These are phyloP conservation scores for Capronia coronata DNA, from an alignment of 2,329 filamentous ascomycete genomes.

Conservation along the genomic window DNA sequence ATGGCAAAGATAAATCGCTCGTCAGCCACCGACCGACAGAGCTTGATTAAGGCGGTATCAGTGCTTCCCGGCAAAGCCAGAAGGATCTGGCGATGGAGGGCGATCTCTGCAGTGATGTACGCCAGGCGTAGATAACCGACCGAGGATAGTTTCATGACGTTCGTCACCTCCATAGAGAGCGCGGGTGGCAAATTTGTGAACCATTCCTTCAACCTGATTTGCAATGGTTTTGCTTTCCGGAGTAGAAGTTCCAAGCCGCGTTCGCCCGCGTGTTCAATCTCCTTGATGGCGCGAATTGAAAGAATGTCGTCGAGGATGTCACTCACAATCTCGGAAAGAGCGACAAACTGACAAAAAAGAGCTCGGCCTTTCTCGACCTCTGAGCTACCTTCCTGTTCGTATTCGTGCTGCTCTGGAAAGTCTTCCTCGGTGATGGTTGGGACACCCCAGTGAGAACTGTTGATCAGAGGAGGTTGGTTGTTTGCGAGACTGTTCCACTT, in stretches of 20 bases:
- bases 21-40: constrained; percentile 74
- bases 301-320: constrained; percentile 40
- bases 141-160: constrained; percentile 34
- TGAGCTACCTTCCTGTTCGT: neutral
- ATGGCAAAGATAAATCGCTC: constrained; percentile 79
- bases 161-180: constrained; percentile 43
- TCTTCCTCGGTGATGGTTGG: constrained; percentile 38
- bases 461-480: constrained; percentile 73
- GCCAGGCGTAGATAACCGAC: constrained; percentile 76
- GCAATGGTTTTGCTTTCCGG: constrained; percentile 47
- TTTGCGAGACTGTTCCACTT: constrained; percentile 89
- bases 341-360: constrained; percentile 46
- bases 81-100: constrained; percentile 83
- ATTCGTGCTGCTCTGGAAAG: constrained; percentile 28
- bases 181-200: constrained; percentile 41
- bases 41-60: constrained; percentile 78
- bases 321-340: constrained; percentile 46
- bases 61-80: constrained; percentile 59
- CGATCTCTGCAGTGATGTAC: constrained; percentile 92
- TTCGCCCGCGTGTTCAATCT: constrained; percentile 34
- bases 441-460: constrained; percentile 69
- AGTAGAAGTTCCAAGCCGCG: constrained; percentile 44
- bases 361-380: constrained; percentile 27
- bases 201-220: constrained; percentile 48
- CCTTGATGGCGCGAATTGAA: constrained; percentile 41